Base-by-base conservation (phyloP, 169 alveolate species). In the Cryptosporidium meleagridis region DNA sequence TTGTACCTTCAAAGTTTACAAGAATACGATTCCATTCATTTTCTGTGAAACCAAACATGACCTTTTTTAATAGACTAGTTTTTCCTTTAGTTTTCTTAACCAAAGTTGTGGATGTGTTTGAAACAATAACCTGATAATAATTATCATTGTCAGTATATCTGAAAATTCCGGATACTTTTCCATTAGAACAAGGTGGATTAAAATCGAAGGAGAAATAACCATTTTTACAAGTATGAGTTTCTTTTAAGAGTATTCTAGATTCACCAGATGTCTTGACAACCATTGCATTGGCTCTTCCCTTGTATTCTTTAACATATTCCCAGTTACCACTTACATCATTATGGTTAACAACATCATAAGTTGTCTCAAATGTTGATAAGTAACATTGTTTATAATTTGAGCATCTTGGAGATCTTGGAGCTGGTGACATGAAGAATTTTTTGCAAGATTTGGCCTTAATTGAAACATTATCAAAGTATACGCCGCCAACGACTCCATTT, bases 401-500 rank as follows among this genome's bases (percentile, higher is more conserved):
- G 37, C 94, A 91, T 7, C 85, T 80, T 12, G 94, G 94, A 3
- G 94, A 91, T 16, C 92, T 91, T 14, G 95, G 95, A 21, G 93
- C 89, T 26, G 67, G 84, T 0, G 71, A 39, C 33, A 35, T 69
- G 61, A 75, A 87, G 45, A 91, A 91, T 48, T 84, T 89, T 29
- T 72, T 68, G 51, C 95, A 91, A 2, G 95, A 92, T 29, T 69
- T 92, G n/a, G 97, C 96, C 48, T 84, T 92, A n/a, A 96, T 87
- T 31, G 85, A 75, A 37, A 96, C 69, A 18, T 92, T 92, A 86
- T 95, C 97, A 59, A 94, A 96, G 87, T 93, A 95, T 23, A 94
- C 94, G 31, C 96, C 96, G 33, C 94, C 96, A 2, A 94, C 94
- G 85, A 93, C 91, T 39, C 97, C 97, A 62, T 94, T 93, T 12